Conservation (phyloP, 129 eudicot genomes). For the Daucus carota region DH1_v3.0 NC_030383.2:40685001-40685500, state of each 20-base stretch:
- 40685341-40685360: conserved; percentile 93
- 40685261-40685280: conserved; percentile 79
- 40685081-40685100: conserved; percentile 3
- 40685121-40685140: conserved; percentile 74
- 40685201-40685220: conserved; percentile 38
- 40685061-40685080: not conserved
- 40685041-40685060: not conserved
- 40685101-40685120: conserved; percentile 98
- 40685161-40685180: conserved; percentile 44
- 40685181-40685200: conserved; percentile 40
- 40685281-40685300: conserved; percentile 83
- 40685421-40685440: conserved; percentile 85
- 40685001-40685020: too few relatives aligned
- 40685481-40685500: conserved; percentile 84
- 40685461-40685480: conserved; percentile 95
- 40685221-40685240: conserved; percentile 32
- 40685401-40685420: conserved; percentile 98
- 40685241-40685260: conserved; percentile 36
- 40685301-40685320: conserved; percentile 96
- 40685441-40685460: conserved; percentile 91
- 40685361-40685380: conserved; percentile 95
- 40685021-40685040: conserved; percentile 7
- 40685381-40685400: conserved; percentile 73
- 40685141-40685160: conserved; percentile 75
- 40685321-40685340: conserved; percentile 94